A percentile compares a stretch with the other conserved stretches of the same genome.
These are phyloP conservation scores for Niebla homalea DNA, from an alignment of 495 filamentous ascomycete genomes.

Conservation along the genomic window DNA sequence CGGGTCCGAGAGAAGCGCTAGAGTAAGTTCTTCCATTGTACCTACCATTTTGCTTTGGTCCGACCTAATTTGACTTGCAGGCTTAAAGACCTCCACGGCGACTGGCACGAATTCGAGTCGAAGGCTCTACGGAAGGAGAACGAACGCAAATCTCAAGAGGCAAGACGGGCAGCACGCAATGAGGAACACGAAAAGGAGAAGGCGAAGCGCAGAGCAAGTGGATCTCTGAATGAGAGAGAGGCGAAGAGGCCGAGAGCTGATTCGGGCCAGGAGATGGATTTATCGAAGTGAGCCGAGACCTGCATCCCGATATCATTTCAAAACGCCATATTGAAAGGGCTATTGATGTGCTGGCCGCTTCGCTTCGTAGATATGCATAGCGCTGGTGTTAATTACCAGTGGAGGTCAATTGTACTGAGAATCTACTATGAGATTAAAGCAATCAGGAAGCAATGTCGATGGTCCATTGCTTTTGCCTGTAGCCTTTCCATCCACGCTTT, in stretches of 20 bases:
- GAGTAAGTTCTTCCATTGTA: conserved; percentile 49
- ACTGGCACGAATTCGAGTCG: conserved; percentile 99
- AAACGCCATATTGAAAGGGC: too few relatives aligned
- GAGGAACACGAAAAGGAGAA: conserved; percentile 39
- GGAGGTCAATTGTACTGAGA: too few relatives aligned
- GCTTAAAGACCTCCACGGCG: conserved; percentile 71
- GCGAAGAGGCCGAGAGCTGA: conserved; percentile 11
- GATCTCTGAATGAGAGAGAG: conserved; percentile 8
- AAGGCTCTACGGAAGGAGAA: conserved; percentile 88
- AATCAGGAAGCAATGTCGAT: too few relatives aligned
- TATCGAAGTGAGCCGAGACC: conserved; percentile 4
- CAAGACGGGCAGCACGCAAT: conserved; percentile 33
- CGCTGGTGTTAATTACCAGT: background rate
- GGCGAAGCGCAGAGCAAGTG: conserved; percentile 31
- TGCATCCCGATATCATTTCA: background rate
- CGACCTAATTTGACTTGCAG: conserved; percentile 32
- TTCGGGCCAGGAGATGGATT: conserved; percentile 10
- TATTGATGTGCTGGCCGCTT: too few relatives aligned
- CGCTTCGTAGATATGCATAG: conserved; percentile 4
- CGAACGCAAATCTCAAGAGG: conserved; percentile 66
- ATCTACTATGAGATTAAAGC: too few relatives aligned
- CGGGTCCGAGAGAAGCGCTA: conserved; percentile 58
- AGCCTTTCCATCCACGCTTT: too few relatives aligned
- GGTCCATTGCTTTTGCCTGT: too few relatives aligned
- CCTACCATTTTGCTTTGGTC: conserved; percentile 1